Evolutionary conservation across 768 basidiomycete genomes (phyloP).

Genomic region (Obba rivulosa): DNA sequence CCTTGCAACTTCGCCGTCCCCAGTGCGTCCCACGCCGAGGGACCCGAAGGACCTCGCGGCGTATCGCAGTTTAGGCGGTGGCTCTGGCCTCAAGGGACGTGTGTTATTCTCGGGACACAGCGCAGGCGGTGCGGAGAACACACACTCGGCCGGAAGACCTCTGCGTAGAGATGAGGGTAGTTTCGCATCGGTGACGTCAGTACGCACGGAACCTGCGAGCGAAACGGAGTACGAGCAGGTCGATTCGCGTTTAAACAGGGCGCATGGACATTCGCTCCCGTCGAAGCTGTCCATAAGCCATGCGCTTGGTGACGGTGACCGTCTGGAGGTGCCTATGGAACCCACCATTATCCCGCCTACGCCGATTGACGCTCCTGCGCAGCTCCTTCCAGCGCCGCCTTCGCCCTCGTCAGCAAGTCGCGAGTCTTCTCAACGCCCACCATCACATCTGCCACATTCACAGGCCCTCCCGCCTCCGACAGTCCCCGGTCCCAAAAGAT

Average conservation of each 20-base stretch:
- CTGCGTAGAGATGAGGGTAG: constrained; percentile 32
- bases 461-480: constrained; percentile 4
- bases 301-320: constrained; percentile 1
- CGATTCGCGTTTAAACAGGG: background rate
- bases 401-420: constrained; percentile 2
- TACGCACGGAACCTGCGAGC: constrained; percentile 3
- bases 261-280: background rate
- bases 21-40: constrained; percentile 47
- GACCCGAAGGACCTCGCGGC: constrained; percentile 51
- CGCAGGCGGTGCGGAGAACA: constrained; percentile 10
- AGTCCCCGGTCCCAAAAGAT: background rate
- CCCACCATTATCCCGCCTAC: constrained; percentile 30
- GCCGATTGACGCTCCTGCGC: constrained; percentile 12
- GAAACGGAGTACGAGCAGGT: background rate
- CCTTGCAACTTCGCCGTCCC: constrained; percentile 82
- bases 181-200: constrained; percentile 31
- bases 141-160: constrained; percentile 13
- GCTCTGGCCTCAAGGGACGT: constrained; percentile 51
- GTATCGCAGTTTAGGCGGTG: constrained; percentile 50
- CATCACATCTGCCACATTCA: background rate
- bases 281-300: constrained; percentile 2
- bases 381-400: constrained; percentile 6
- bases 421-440: constrained; percentile 1
- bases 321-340: constrained; percentile 19
- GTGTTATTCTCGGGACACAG: constrained; percentile 54